A percentile compares a stretch with the other conserved stretches of the same genome.
Conservation (phyloP, 306 rosid genomes). For the Trichosanthes truncata region DNA sequence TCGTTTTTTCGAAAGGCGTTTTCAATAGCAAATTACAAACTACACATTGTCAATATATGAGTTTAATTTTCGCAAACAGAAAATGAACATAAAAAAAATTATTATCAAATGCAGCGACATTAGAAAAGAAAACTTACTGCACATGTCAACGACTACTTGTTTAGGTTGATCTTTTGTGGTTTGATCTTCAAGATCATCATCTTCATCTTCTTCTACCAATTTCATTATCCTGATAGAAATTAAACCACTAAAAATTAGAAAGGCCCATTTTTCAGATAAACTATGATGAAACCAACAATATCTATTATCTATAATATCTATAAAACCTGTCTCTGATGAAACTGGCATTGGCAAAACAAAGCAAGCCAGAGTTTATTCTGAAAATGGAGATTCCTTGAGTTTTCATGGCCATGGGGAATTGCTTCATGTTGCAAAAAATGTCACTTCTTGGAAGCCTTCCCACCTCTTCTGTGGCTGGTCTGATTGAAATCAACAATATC, state of each 20-base stretch:
- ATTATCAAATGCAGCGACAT: not conserved
- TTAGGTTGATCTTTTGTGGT: constrained; percentile 27
- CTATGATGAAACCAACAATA: too few species aligned
- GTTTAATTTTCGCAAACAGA: too few species aligned
- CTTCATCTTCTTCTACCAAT: constrained; percentile 40
- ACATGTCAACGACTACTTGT: constrained; percentile 60
- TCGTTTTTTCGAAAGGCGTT: too few species aligned
- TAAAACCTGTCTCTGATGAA: constrained; percentile 63
- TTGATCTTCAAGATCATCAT: constrained; percentile 13
- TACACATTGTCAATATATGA: too few species aligned
- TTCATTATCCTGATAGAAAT: constrained; percentile 43
- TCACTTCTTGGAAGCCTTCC: constrained; percentile 74
- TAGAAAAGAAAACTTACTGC: constrained; percentile 39
- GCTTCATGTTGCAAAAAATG: constrained; percentile 46
- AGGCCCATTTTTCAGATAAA: not conserved
- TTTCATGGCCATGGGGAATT: constrained; percentile 71
- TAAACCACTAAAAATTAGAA: not conserved
- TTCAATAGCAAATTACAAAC: too few species aligned
- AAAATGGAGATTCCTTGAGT: constrained; percentile 48
- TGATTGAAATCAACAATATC: constrained; percentile 51
- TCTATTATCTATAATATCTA: too few species aligned
- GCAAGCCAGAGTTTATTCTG: constrained; percentile 60
- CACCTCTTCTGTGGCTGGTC: constrained; percentile 62
- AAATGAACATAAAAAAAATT: not conserved
- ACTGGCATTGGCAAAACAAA: constrained; percentile 83